A percentile compares a stretch with the other conserved stretches of the same genome.
Evolutionary conservation across 805 yeast genomes (phyloP).

Genomic region (Cyberlindnera xylosilytica): DNA sequence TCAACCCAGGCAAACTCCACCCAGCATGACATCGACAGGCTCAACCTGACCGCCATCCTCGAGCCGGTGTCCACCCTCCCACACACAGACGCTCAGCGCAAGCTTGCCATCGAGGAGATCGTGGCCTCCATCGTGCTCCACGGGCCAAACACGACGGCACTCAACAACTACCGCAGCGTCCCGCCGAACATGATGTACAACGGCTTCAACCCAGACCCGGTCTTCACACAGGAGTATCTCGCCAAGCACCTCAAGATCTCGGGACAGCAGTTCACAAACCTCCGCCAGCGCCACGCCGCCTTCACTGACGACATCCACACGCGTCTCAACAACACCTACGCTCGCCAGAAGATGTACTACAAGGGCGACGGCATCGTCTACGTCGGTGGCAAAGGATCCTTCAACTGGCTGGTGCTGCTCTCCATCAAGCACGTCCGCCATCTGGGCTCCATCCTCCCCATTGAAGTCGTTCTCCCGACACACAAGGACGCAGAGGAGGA

Average conservation of each 20-base stretch:
- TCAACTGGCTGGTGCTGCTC: slow-evolving; percentile 51
- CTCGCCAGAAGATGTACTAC: slow-evolving; percentile 52
- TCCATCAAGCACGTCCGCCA: slow-evolving; percentile 48
- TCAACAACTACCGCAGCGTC: slow-evolving; percentile 2
- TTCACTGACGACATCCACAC: slow-evolving; percentile 44
- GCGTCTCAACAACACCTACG: slow-evolving; percentile 39
- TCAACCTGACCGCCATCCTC: no score
- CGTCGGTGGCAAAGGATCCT: slow-evolving; percentile 62
- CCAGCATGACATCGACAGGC: no score
- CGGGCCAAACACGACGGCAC: slow-evolving; percentile 4
- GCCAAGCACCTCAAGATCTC: slow-evolving; percentile 45
- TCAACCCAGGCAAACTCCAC: no score
- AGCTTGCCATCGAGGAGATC: slow-evolving; percentile 1
- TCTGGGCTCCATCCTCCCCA: slow-evolving; percentile 52
- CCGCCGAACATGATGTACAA: slow-evolving; percentile 6
- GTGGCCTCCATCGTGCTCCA: slow-evolving; percentile 2
- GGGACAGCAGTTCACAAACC: slow-evolving; percentile 38
- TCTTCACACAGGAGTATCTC: slow-evolving; percentile 53
- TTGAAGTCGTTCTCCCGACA: slow-evolving; percentile 69
- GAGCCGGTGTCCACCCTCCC: no score
- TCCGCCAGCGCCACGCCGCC: slow-evolving; percentile 44
- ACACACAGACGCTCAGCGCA: neutral
- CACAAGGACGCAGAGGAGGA: slow-evolving; percentile 61
- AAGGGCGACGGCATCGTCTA: slow-evolving; percentile 59
- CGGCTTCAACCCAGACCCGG: slow-evolving; percentile 32